Percentiles rank a stretch among this genome's conserved stretches.
Evolutionary conservation across 768 basidiomycete genomes (phyloP).

Genomic region (Podaxis sp.): DNA sequence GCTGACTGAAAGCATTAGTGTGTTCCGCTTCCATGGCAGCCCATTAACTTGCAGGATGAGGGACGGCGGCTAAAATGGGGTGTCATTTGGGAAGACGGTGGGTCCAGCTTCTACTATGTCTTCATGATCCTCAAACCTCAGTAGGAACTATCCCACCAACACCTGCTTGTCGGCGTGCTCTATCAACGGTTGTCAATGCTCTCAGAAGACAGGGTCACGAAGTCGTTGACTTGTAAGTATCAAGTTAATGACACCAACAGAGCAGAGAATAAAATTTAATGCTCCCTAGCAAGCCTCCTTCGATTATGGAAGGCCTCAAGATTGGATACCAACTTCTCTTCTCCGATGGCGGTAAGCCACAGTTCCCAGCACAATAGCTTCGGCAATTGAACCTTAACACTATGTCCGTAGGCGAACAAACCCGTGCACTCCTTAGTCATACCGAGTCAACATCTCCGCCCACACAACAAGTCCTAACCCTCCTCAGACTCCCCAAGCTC

Average conservation of each 20-base stretch:
- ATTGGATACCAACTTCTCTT: slow-evolving; percentile 53
- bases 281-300: slow-evolving; percentile 34
- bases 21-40: slow-evolving; percentile 45
- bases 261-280: background rate
- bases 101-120: slow-evolving; percentile 10
- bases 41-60: slow-evolving; percentile 41
- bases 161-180: slow-evolving; percentile 58
- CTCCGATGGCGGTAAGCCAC: slow-evolving; percentile 46
- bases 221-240: slow-evolving; percentile 54
- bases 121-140: background rate
- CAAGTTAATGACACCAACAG: background rate
- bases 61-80: slow-evolving; percentile 56
- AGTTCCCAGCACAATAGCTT: slow-evolving; percentile 4
- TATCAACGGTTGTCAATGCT: slow-evolving; percentile 45
- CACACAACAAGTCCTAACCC: slow-evolving; percentile 25
- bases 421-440: slow-evolving; percentile 28
- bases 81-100: slow-evolving; percentile 62
- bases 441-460: slow-evolving; percentile 30
- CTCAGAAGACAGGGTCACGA: slow-evolving; percentile 59
- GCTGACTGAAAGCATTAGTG: slow-evolving; percentile 28
- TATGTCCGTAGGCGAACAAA: slow-evolving; percentile 35
- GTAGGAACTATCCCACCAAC: slow-evolving; percentile 55
- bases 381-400: background rate
- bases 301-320: slow-evolving; percentile 42
- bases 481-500: slow-evolving; percentile 32